Evolutionary conservation across 805 yeast species (phyloP), one percentile per base, ranked within the genome.

Genomic region (Nakazawaea ishiwadae): DNA sequence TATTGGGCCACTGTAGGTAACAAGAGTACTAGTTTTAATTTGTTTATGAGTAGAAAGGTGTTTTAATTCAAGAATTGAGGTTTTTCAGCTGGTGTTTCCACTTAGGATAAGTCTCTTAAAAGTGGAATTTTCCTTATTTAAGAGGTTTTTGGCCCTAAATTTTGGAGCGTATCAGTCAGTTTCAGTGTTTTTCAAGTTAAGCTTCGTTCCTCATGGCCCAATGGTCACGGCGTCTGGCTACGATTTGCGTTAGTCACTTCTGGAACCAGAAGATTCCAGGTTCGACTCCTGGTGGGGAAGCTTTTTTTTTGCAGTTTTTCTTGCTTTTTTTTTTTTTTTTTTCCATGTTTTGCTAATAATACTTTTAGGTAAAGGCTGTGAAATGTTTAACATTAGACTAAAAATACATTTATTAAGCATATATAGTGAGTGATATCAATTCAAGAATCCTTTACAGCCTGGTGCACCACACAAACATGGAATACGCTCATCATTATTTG

Each of bases 401-500:
- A n/a, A n/a, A n/a, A n/a, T n/a, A n/a, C n/a, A n/a, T n/a, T n/a
- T n/a, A n/a, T n/a, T n/a, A n/a, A n/a, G n/a, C n/a, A n/a, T n/a
- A n/a, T n/a, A n/a, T n/a, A 34, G 18, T 20, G 15, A 28, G 3
- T 18, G 14, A 19, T 30, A 16, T 51, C 55, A 90, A 57, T 91
- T 91, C 52, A 91, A 69, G 56, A 77, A 91, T 0, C 97, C 98
- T 60, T 89, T 89, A 64, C 99, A 93, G 0, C 85, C 89, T 0
- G 89, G 80, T 1, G 97, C 90, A 3, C 99, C 99, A 71, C 99
- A 93, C 11, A 88, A 70, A 67, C 99, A 93, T 10, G 87, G 79
- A 46, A 90, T 81, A 48, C 96, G 69, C 55, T 88, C 96, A 33
- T 78, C 89, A 46, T 87, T 95, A 51, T 87, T 86, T 5, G 84